Percentiles rank a stretch among this genome's conserved stretches.
Conservation (phyloP, 805 yeast species). For the Candida maris region DNA sequence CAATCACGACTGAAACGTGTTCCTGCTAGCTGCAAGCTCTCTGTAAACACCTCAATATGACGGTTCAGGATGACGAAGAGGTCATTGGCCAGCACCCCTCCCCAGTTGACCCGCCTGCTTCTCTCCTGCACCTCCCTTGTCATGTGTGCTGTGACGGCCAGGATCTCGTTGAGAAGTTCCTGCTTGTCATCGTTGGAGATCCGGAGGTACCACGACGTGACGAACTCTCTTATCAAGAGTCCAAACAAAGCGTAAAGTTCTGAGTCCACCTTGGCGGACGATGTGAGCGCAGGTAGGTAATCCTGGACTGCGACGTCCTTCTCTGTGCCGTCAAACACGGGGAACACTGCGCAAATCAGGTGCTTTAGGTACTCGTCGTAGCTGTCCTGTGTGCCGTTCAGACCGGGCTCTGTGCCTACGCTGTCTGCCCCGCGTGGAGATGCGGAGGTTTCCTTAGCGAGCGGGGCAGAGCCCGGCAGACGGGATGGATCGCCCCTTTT, state of each 20-base stretch:
- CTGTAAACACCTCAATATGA: slow-evolving; percentile 16
- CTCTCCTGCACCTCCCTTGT: slow-evolving; percentile 37
- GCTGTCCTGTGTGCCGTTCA: no score
- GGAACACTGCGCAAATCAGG: slow-evolving; percentile 10
- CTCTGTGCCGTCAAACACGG: slow-evolving; percentile 12
- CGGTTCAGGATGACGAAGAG: slow-evolving; percentile 38
- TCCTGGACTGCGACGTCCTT: slow-evolving; percentile 12
- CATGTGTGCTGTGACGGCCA: slow-evolving; percentile 37
- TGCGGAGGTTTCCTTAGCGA: no score
- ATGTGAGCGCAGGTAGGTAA: slow-evolving; percentile 37
- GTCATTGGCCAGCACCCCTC: slow-evolving; percentile 40
- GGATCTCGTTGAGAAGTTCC: slow-evolving; percentile 39
- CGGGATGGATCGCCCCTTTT: no score
- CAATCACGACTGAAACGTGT: slow-evolving; percentile 13
- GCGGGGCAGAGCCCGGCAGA: no score
- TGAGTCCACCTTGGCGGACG: slow-evolving; percentile 37
- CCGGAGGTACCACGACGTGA: slow-evolving; percentile 42
- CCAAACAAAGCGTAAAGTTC: slow-evolving; percentile 47
- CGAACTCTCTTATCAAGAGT: slow-evolving; percentile 43
- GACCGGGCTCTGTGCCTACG: no score
- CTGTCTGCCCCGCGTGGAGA: no score
- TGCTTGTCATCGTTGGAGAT: slow-evolving; percentile 37
- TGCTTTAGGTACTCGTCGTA: slow-evolving; percentile 19
- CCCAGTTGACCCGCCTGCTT: slow-evolving; percentile 30
- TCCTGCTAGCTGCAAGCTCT: slow-evolving; percentile 8